phyloP scores from a whole-genome alignment of 345 rosid species.

The Luvunga scandens region DNA sequence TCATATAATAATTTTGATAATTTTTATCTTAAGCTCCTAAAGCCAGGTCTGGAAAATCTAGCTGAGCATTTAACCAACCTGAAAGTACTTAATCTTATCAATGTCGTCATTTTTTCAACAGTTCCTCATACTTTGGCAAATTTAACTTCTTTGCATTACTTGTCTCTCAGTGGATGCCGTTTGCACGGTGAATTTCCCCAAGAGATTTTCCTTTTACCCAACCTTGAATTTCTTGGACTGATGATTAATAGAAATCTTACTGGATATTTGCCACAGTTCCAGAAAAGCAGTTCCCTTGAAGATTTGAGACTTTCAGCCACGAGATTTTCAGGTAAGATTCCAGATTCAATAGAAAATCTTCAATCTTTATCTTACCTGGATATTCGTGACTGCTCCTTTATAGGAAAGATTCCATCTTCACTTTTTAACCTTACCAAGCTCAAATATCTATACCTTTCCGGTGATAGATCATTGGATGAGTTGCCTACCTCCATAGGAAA shows the following conservation, averaged over 20 bases:
- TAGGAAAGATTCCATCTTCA: background rate
- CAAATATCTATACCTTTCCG: background rate
- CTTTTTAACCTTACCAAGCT: background rate
- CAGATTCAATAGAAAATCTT: background rate
- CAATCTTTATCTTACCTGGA: background rate
- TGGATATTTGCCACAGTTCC: background rate
- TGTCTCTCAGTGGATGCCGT: background rate
- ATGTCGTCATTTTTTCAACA: background rate
- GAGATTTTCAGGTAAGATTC: background rate
- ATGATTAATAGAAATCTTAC: accelerated
- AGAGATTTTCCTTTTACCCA: background rate
- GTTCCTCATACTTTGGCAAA: background rate
- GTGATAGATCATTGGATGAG: background rate
- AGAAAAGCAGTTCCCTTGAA: background rate
- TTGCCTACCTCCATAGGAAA: background rate
- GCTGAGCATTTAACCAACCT: conserved; percentile 10
- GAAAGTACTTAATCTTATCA: conserved; percentile 10
- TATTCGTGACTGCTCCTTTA: background rate
- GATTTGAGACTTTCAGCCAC: background rate
- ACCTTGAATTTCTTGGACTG: background rate
- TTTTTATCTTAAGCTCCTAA: background rate
- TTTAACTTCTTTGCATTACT: background rate
- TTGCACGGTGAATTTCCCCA: background rate
- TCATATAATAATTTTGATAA: background rate
- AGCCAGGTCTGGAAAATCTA: background rate